Percentiles rank a stretch among this genome's conserved stretches.
Evolutionary conservation across 108 stramenopile species (phyloP).

Genomic region (Seminavis robusta): DNA sequence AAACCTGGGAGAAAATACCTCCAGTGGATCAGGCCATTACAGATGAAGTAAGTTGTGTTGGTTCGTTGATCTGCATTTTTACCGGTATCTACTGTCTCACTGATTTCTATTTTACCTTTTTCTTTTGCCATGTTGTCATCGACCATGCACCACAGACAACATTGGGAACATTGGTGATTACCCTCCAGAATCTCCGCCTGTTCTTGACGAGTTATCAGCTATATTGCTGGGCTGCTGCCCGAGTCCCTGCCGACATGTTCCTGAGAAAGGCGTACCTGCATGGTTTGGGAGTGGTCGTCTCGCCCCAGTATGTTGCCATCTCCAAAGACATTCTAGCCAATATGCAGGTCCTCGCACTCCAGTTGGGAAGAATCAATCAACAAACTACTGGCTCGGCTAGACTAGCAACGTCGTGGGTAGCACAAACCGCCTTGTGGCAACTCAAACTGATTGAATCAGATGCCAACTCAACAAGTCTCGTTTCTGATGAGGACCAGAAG

Average conservation of each 20-base stretch:
- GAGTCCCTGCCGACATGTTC: background rate
- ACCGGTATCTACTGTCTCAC: background rate
- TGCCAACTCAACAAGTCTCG: no score
- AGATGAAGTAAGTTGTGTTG: conserved; percentile 23
- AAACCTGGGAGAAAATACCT: conserved; percentile 27
- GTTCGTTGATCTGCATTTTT: background rate
- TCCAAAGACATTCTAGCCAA: conserved; percentile 16
- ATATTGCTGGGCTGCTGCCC: conserved; percentile 32
- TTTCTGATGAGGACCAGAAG: conserved; percentile 19
- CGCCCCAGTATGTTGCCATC: conserved; percentile 24
- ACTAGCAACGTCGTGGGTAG: conserved; percentile 38
- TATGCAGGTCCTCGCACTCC: conserved; percentile 41
- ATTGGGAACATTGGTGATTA: conserved; percentile 40
- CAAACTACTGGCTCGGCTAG: conserved; percentile 6
- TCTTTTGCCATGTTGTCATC: no score
- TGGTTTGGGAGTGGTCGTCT: conserved; percentile 30
- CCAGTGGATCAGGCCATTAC: conserved; percentile 7
- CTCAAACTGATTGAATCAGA: conserved; percentile 18
- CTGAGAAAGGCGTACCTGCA: conserved; percentile 28
- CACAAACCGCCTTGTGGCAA: conserved; percentile 48
- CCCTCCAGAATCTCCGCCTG: conserved; percentile 20
- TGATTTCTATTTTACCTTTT: background rate
- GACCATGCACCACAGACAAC: no score
- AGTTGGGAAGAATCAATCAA: conserved; percentile 25
- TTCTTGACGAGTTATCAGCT: conserved; percentile 40